These are phyloP conservation scores for Polysphondylium violaceum DNA, from an alignment of 78 protist species.

Conservation along the genomic window DNA sequence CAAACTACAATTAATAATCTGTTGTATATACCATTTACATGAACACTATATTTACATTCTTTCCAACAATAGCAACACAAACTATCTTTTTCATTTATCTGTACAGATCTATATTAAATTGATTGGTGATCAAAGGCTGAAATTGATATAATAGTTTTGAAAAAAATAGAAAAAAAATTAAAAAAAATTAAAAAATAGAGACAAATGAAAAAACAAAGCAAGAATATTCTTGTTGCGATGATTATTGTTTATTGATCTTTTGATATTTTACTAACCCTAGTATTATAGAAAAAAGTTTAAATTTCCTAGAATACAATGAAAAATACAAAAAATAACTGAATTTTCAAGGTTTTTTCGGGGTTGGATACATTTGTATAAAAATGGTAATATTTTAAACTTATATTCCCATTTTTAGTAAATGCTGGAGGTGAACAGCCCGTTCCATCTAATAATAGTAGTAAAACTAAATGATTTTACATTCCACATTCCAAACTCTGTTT, in stretches of 20 bases:
- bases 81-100: conserved; percentile 64
- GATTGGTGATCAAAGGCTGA: background rate
- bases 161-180: background rate
- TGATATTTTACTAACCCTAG: too few relatives aligned
- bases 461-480: too few relatives aligned
- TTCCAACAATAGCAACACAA: conserved; percentile 74
- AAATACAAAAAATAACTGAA: too few relatives aligned
- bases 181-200: background rate
- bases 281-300: too few relatives aligned
- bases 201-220: background rate
- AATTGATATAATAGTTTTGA: background rate
- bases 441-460: too few relatives aligned
- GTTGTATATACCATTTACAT: background rate
- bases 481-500: background rate
- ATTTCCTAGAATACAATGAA: too few relatives aligned
- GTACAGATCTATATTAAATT: background rate
- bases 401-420: too few relatives aligned
- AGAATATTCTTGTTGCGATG: background rate
- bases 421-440: too few relatives aligned
- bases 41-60: conserved; percentile 18
- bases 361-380: too few relatives aligned
- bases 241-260: background rate
- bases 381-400: too few relatives aligned
- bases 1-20: background rate
- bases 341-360: too few relatives aligned